Percentiles rank a stretch among this genome's conserved stretches.
These are phyloP conservation scores for Chaetoceros tenuissimus DNA, from an alignment of 108 stramenopile species.

Conservation along the genomic window DNA sequence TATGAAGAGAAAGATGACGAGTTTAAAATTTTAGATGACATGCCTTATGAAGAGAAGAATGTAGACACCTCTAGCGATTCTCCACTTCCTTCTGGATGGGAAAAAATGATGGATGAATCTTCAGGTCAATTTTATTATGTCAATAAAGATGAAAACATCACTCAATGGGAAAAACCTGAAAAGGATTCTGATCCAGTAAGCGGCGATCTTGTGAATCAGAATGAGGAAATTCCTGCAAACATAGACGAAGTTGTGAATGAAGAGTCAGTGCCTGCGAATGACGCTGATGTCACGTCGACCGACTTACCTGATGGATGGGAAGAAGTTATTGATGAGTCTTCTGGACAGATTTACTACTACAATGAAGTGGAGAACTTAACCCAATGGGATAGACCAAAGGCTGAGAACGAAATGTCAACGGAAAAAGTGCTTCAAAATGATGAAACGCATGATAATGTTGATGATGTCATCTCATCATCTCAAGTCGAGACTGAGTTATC, in stretches of 20 bases:
- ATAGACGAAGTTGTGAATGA: too few species aligned
- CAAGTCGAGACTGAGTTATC: too few species aligned
- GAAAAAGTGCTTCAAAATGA: too few species aligned
- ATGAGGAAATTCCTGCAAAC: too few species aligned
- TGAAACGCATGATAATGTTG: too few species aligned
- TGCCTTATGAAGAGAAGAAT: background rate
- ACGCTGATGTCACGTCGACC: background rate
- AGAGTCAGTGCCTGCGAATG: too few species aligned
- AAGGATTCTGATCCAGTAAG: too few species aligned
- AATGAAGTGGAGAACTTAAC: conserved; percentile 45
- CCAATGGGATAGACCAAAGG: conserved; percentile 46
- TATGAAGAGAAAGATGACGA: background rate
- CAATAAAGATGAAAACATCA: too few species aligned
- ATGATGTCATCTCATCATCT: too few species aligned
- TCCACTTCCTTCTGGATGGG: background rate
- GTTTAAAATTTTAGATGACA: too few species aligned
- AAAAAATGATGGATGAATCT: background rate
- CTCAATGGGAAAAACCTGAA: too few species aligned
- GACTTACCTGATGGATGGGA: conserved; percentile 47
- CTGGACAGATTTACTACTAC: conserved; percentile 49
- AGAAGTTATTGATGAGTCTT: conserved; percentile 31
- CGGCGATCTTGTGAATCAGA: too few species aligned
- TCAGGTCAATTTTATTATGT: background rate
- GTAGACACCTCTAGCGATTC: background rate
- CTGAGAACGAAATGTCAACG: background rate